Evolutionary conservation across 176 grass and related monocot genomes (phyloP), one percentile per base, ranked within the genome.

Genomic region (Raddia distichophylla): DNA sequence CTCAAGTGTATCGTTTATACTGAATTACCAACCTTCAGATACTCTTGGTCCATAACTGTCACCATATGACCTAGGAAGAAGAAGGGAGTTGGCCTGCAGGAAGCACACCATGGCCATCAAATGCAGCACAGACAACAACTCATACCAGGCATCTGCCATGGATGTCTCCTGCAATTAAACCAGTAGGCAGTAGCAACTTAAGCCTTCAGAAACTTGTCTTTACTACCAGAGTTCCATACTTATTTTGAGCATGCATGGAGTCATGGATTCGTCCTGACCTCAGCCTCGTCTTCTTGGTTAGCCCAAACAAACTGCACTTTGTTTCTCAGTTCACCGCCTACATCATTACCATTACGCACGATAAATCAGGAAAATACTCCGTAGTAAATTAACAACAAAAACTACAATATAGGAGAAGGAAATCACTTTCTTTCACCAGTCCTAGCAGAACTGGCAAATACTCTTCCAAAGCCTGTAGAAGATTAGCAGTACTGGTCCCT

Each of bases 71-170:
- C 85, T 90, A 72, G 93, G 87, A 65, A 92, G 85, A 61, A 95
- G 90, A 59, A 95, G 67, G 40, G 57, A 79, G 53, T 95, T 95
- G 12, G 85, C 93, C 71, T 90, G 90, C 22, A 80, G 80, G 75
- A 92, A 87, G 78, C 87, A 95, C 76, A 95, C 73, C 85, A 92
- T 81, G 73, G 90, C 81, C 87, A 95, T 92, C 69, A 95, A 85
- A 69, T 95, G 90, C 76, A 95, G 85, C 69, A 92, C 90, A 49
- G 90, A 92, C 35, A 95, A 34, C 62, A 90, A 87, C 79, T 95
- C 93, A 35, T 95, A 95, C 93, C 93, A 95, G 88, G 88, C 82
- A 82, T 95, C 89, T 57, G 85, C 12, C 75, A 95, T 92, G 64
- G 74, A 73, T 60, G 90, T 95, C 89, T 95, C 93, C 93, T 95